Base-by-base conservation (phyloP, 2,329 filamentous ascomycete genomes). In the Septoria petroselini region DNA sequence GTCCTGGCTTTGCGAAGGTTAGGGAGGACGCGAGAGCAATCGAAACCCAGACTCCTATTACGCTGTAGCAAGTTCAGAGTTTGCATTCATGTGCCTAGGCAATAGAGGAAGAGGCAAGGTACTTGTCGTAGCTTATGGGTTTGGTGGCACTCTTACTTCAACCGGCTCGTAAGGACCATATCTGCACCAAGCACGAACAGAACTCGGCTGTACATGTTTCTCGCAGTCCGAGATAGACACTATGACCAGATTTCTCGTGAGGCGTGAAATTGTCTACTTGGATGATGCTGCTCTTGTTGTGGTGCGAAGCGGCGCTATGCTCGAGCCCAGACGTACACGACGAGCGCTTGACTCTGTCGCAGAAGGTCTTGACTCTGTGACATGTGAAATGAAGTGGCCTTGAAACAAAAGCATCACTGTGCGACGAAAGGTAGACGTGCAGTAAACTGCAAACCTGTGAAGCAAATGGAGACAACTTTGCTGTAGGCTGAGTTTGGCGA, bases 311-410 rank as follows among this genome's bases (percentile, higher is more conserved):
- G 31, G 15, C n/a, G n/a, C n/a, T n/a, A n/a, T n/a, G n/a, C n/a
- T n/a, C n/a, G n/a, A n/a, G n/a, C n/a, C n/a, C n/a, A n/a, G n/a
- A n/a, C n/a, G n/a, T n/a, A n/a, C 23, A 27, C 9, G 23, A 9
- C 23, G 9, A 27, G 9, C 25, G 25, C 40, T 42, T 42, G 25
- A 31, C 40, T 42, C 40, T 31, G 40, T 42, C 27, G 40, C 29
- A 25, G 33, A 11, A 15, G 19, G 17, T 12, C 41, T 43, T 43
- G 41, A 21, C 41, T 33, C 12, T 9, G 41, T 42, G 40, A 31
- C 25, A 42, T 27, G 23, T 18, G 41, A 43, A 43, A 43, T 43
- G 30, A 25, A 21, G 18, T 43, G 41, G 41, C 17, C 29, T 21
- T 43, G 40, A 30, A 25, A 19, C 6, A 27, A 23, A 42, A 15